Evolutionary conservation across 805 yeast species (phyloP).

Genomic region (Candida silvatica): DNA sequence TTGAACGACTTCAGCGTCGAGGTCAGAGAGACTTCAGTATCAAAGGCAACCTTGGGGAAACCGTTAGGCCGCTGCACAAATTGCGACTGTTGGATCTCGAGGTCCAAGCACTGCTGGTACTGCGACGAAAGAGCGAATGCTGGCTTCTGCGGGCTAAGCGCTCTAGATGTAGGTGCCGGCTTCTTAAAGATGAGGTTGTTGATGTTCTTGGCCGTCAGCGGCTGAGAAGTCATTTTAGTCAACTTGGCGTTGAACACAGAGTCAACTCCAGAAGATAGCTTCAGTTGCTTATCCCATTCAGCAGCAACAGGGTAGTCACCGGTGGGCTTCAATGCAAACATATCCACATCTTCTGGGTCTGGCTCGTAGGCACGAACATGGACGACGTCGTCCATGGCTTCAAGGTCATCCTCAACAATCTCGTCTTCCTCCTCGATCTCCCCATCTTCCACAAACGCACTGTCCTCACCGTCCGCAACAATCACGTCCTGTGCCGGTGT

Average conservation of each 20-base stretch:
- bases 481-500: too few relatives aligned
- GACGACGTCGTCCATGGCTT: constrained; percentile 30
- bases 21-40: constrained; percentile 23
- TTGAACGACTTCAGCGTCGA: constrained; percentile 11
- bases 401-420: constrained; percentile 1
- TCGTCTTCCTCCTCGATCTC: constrained; percentile 5
- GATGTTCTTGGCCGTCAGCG: constrained; percentile 12
- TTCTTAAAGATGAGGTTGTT: constrained; percentile 14
- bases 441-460: constrained; percentile 5
- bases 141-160: too few relatives aligned
- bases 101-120: constrained; percentile 6
- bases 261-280: constrained; percentile 36
- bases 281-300: constrained; percentile 60
- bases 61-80: constrained; percentile 15
- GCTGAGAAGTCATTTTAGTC: constrained; percentile 6
- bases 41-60: constrained; percentile 30
- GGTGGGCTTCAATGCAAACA: constrained; percentile 30
- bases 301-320: constrained; percentile 41
- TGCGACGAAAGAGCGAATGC: constrained; percentile 6
- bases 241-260: constrained; percentile 28
- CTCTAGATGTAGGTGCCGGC: too few relatives aligned
- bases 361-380: constrained; percentile 70
- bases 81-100: constrained; percentile 8
- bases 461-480: constrained; percentile 2
- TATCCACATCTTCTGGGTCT: constrained; percentile 37